Conservation (phyloP, 2,329 filamentous ascomycete species). For the Colletotrichum limetticola region DNA sequence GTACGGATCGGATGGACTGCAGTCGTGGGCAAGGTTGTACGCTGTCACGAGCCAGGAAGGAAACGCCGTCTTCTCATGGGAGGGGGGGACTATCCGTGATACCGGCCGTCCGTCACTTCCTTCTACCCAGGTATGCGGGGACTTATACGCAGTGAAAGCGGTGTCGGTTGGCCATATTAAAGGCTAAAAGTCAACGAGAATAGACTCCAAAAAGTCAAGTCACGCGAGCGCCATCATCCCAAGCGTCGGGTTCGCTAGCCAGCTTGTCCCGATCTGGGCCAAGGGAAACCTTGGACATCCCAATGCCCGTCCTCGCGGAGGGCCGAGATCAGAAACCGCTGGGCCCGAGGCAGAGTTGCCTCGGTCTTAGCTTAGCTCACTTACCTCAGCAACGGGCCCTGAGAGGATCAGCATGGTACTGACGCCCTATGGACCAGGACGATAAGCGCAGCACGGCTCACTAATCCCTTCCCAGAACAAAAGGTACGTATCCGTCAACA, state of each 20-base stretch:
- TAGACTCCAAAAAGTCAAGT: not conserved
- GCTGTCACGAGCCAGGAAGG: not conserved
- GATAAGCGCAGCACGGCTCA: constrained; percentile 7
- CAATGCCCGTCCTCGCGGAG: constrained; percentile 2
- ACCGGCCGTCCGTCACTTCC: not conserved
- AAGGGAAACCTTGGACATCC: not conserved
- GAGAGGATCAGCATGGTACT: not conserved
- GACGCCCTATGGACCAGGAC: not conserved
- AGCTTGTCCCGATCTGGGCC: not conserved
- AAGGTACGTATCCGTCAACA: not conserved
- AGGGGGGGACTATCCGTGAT: not conserved
- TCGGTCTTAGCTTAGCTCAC: constrained; percentile 10
- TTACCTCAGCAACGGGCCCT: not conserved
- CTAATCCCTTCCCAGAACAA: constrained; percentile 7
- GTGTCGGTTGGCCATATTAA: not conserved
- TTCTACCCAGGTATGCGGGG: not conserved
- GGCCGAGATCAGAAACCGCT: constrained; percentile 23
- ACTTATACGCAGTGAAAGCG: not conserved
- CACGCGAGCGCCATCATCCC: not conserved
- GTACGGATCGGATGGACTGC: not conserved
- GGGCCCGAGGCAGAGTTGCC: constrained; percentile 17
- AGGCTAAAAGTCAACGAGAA: not conserved
- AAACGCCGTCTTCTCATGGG: not conserved
- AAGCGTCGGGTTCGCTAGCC: not conserved
- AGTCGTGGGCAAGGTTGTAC: not conserved